phyloP scores from a whole-genome alignment of 148 eudicot species.

The Cornus kousa region DNA sequence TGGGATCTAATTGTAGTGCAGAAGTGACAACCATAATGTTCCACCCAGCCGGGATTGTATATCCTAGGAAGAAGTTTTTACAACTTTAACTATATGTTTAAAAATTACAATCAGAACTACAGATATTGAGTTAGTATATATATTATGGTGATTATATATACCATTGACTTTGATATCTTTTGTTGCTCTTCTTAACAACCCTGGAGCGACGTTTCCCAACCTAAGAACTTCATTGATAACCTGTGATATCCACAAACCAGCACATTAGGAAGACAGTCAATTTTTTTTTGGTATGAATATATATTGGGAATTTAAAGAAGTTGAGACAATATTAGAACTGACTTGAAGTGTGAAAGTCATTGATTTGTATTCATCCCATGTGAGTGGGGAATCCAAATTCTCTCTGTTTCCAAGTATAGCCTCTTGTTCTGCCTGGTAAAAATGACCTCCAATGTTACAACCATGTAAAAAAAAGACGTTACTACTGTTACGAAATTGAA shows the following conservation, averaged over 20 bases:
- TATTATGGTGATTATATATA: background rate
- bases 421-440: slow-evolving; percentile 61
- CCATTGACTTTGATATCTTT: slow-evolving; percentile 31
- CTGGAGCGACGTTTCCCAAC: slow-evolving; percentile 27
- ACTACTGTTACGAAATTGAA: background rate
- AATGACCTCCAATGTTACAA: background rate
- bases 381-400: slow-evolving; percentile 32
- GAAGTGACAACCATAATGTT: slow-evolving; percentile 22
- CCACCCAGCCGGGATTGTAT: slow-evolving; percentile 38
- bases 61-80: slow-evolving; percentile 9
- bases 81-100: background rate
- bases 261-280: background rate
- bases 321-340: background rate
- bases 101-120: background rate
- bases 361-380: slow-evolving; percentile 63
- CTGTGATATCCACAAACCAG: background rate
- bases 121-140: no score
- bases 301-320: no score
- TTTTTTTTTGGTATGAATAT: no score
- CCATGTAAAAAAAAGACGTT: background rate
- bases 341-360: slow-evolving; percentile 66
- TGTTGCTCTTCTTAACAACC: slow-evolving; percentile 20
- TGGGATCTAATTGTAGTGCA: slow-evolving; percentile 21
- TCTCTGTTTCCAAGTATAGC: slow-evolving; percentile 39
- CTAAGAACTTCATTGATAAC: slow-evolving; percentile 35